Percentiles rank a stretch among this genome's conserved stretches.
Conservation (phyloP, 2,329 filamentous ascomycete genomes). For the Sporothrix inflata region DNA sequence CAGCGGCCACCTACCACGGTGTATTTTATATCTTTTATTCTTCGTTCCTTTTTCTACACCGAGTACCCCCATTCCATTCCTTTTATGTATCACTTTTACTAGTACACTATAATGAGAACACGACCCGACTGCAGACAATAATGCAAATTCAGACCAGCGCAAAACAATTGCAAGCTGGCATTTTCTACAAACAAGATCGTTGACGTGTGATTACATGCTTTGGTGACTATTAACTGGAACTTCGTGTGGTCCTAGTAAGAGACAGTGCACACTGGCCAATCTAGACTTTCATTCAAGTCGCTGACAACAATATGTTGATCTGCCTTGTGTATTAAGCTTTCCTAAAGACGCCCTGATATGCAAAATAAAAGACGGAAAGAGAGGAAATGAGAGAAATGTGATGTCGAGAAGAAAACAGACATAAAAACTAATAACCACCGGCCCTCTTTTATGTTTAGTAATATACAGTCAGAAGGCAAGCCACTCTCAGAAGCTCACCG, state of each 20-base stretch:
- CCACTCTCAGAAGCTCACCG: neutral
- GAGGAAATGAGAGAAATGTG: neutral
- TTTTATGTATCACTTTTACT: constrained; percentile 16
- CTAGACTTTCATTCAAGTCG: neutral
- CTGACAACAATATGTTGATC: neutral
- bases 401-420: neutral
- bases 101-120: constrained; percentile 21
- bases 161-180: neutral
- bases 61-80: constrained; percentile 20
- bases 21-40: constrained; percentile 3
- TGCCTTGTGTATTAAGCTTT: no score
- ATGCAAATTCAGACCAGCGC: constrained; percentile 19
- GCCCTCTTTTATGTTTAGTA: constrained; percentile 7
- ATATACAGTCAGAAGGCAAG: neutral
- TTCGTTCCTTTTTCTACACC: constrained; percentile 18
- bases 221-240: neutral
- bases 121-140: constrained; percentile 17
- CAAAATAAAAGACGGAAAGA: neutral
- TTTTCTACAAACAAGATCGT: neutral
- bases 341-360: neutral
- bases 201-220: neutral
- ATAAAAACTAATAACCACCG: neutral
- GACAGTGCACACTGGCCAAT: neutral
- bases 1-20: neutral
- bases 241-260: no score